phyloP scores from a whole-genome alignment of 345 rosid genomes.

The Rhodamnia argentea region DNA sequence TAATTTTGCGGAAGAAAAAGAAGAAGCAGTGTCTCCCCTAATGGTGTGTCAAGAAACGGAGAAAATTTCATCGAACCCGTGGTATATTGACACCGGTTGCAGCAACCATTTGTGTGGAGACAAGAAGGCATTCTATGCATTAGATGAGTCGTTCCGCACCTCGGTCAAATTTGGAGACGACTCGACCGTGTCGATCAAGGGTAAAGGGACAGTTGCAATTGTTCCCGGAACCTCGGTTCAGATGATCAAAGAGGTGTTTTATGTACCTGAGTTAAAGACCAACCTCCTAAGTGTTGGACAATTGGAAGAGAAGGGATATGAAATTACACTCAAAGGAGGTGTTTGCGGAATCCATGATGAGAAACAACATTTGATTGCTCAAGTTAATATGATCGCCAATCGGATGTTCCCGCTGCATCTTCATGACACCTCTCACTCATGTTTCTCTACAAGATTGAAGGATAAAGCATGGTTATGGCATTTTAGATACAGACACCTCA shows the following conservation, averaged over 20 bases:
- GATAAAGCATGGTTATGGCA: no score
- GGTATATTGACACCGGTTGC: background rate
- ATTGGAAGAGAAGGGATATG: background rate
- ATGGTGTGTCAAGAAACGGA: no score
- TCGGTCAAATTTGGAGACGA: background rate
- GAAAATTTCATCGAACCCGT: no score
- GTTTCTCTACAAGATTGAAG: no score
- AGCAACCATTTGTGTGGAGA: background rate
- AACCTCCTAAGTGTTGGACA: background rate
- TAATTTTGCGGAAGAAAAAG: no score
- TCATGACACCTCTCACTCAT: no score
- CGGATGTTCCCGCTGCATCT: no score
- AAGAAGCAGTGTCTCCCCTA: no score
- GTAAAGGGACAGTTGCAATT: background rate
- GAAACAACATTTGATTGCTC: no score
- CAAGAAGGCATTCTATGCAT: background rate
- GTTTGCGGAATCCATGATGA: no score
- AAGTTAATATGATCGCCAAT: no score
- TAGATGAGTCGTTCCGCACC: background rate
- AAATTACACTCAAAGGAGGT: background rate
- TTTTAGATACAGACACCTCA: no score
- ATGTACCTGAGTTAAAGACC: background rate
- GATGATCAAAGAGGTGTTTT: background rate
- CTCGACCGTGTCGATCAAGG: background rate
- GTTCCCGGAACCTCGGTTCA: background rate